A percentile compares a stretch with the other conserved stretches of the same genome.
phyloP scores from a whole-genome alignment of 352 stramenopile genomes.

The Pythium utonaiense region DNA sequence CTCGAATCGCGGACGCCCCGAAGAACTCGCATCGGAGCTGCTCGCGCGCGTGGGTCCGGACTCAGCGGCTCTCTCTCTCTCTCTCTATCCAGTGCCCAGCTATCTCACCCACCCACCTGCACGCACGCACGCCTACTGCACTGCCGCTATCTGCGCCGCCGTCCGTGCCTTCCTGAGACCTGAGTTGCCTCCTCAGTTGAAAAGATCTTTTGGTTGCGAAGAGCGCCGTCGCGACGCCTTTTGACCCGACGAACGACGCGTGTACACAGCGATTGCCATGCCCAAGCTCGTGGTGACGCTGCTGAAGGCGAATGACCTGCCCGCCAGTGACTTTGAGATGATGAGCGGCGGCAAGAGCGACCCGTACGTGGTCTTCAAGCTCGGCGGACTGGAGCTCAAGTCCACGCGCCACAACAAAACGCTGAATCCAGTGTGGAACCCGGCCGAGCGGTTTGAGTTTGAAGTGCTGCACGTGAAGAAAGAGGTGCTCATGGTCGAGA shows the following conservation, averaged over 20 bases:
- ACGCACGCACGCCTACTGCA: neutral
- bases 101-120: no score
- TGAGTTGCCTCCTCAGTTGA: neutral
- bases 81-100: neutral
- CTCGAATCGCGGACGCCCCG: neutral
- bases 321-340: slow-evolving; percentile 55
- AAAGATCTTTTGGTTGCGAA: neutral
- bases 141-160: neutral
- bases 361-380: slow-evolving; percentile 62
- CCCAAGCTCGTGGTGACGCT: slow-evolving; percentile 65
- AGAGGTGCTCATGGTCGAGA: slow-evolving; percentile 45
- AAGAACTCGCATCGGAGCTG: neutral
- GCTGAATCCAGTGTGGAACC: slow-evolving; percentile 71
- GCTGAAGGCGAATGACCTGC: slow-evolving; percentile 59
- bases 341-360: slow-evolving; percentile 54
- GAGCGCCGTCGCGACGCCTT: no score
- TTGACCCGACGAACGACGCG: no score
- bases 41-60: neutral
- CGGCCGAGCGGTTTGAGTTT: slow-evolving; percentile 72
- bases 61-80: neutral
- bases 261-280: no score
- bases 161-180: neutral
- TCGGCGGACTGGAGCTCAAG: slow-evolving; percentile 46
- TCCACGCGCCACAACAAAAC: slow-evolving; percentile 44
- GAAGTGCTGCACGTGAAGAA: slow-evolving; percentile 39